Evolutionary conservation across 805 yeast species (phyloP), one percentile per base, ranked within the genome.

Genomic region (Pichia gijzeniarum): DNA sequence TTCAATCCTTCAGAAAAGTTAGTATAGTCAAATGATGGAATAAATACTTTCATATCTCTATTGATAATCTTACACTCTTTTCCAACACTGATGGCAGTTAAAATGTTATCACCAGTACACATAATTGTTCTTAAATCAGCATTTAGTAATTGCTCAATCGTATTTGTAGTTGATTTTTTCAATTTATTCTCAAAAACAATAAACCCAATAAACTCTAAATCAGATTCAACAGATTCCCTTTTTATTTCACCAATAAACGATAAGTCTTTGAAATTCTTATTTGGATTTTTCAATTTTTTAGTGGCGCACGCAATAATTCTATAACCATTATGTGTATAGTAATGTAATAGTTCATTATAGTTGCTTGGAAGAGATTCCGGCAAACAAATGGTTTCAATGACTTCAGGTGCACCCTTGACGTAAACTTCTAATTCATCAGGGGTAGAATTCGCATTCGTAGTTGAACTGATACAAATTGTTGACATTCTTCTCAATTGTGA

Each of bases 391-490:
- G 79, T 82, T 27, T 75, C 70, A 73, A 93, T 85, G 10, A 90
- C 86, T 60, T 93, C 99, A 0, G 99, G 99, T 0, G 99, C 99
- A 40, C 99, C 99, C 60, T 93, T 93, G 12, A 93, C 88, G 59
- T 77, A 82, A 0, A 80, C 77, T 18, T 67, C 62, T n/a, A 56
- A 33, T 7, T 44, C 34, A 4, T 48, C 39, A 14, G 57, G 54
- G 18, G 68, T 70, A 8, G 33, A 5, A 17, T 18, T 22, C 17
- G 27, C 22, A 13, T 16, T 13, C 2, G 17, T 13, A 27, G 62
- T 55, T 34, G 63, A 65, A 1, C 71, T 68, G 47, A 76, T 75
- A 14, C 81, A 80, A 42, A 91, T 62, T 0, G 89, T 96, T 42
- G 93, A 81, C 96, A 91, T 91, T 57, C 99, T 72, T 61, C 99